phyloP scores from a whole-genome alignment of 1,139 yeast genomes.

The Zygoascus hellenicus region DNA sequence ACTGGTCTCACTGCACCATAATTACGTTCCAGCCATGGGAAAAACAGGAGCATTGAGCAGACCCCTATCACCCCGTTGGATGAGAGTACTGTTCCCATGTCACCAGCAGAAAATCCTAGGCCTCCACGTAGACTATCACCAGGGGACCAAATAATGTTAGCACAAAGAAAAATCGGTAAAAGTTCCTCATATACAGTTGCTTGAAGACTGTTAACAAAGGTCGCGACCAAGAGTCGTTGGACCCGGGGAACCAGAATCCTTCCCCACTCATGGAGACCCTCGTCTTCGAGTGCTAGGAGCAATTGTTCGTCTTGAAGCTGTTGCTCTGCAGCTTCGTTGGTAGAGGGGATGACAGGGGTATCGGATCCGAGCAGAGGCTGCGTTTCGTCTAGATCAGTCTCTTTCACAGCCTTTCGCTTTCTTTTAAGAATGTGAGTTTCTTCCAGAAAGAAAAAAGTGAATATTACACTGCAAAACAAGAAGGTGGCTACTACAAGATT shows the following conservation, averaged over 20 bases:
- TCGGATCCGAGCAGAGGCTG: slow-evolving; percentile 1
- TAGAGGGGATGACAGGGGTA: background rate
- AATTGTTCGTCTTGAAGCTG: slow-evolving; percentile 4
- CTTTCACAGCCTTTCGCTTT: slow-evolving; percentile 31
- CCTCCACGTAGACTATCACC: slow-evolving; percentile 47
- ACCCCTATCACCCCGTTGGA: slow-evolving; percentile 54
- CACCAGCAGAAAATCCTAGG: slow-evolving; percentile 41
- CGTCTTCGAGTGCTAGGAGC: slow-evolving; percentile 5
- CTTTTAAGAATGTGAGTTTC: slow-evolving; percentile 45
- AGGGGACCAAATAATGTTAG: slow-evolving; percentile 34
- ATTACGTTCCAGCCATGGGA: slow-evolving; percentile 51
- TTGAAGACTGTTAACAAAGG: slow-evolving; percentile 41
- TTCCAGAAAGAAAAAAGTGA: slow-evolving; percentile 52
- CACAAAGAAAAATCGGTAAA: slow-evolving; percentile 53
- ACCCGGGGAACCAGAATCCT: slow-evolving; percentile 22
- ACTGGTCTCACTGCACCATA: slow-evolving; percentile 45
- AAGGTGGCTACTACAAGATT: slow-evolving; percentile 48
- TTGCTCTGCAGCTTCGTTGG: slow-evolving; percentile 11
- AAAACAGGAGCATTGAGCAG: slow-evolving; percentile 44
- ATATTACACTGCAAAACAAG: slow-evolving; percentile 23
- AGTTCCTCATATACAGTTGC: slow-evolving; percentile 53
- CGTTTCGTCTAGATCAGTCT: background rate
- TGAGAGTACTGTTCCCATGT: slow-evolving; percentile 52
- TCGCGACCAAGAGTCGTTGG: slow-evolving; percentile 14
- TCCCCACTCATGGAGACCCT: slow-evolving; percentile 35